Evolutionary conservation across 768 basidiomycete species (phyloP).

Genomic region (Candolleomyces efflorescens): DNA sequence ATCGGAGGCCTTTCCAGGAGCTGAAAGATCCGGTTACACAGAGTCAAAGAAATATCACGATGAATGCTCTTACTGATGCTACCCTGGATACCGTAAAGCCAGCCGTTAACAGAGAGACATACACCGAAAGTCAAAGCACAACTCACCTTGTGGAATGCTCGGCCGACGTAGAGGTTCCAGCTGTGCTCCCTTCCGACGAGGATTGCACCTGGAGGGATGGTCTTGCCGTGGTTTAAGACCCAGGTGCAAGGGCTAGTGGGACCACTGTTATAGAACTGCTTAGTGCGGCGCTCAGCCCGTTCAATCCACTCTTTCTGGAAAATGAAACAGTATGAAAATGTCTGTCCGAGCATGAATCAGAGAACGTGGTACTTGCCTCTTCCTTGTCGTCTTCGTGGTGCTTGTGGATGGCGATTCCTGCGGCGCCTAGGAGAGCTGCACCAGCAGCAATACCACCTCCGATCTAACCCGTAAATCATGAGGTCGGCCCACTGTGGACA

Average conservation of each 20-base stretch:
- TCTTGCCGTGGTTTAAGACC: slow-evolving; percentile 55
- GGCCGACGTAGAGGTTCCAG: slow-evolving; percentile 51
- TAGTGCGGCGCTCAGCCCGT: slow-evolving; percentile 53
- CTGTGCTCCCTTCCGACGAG: slow-evolving; percentile 51
- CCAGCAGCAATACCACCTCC: slow-evolving; percentile 63
- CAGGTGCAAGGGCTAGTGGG: slow-evolving; percentile 51
- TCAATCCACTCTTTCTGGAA: slow-evolving; percentile 43
- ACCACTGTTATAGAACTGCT: slow-evolving; percentile 39
- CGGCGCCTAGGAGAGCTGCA: slow-evolving; percentile 42
- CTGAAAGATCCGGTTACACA: slow-evolving; percentile 28
- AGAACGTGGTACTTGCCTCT: slow-evolving; percentile 40
- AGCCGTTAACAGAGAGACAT: neutral
- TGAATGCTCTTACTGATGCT: slow-evolving; percentile 43
- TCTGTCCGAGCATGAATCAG: no score
- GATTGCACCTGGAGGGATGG: slow-evolving; percentile 57
- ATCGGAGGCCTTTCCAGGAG: slow-evolving; percentile 61
- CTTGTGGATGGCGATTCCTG: slow-evolving; percentile 48
- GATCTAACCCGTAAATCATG: slow-evolving; percentile 36
- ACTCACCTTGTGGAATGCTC: slow-evolving; percentile 55
- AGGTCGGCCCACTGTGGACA: neutral
- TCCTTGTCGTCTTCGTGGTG: slow-evolving; percentile 53
- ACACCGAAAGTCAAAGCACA: neutral
- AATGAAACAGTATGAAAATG: neutral
- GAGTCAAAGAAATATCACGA: neutral
- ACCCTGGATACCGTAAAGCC: slow-evolving; percentile 30